Conservation (phyloP, 1,284 basidiomycete genomes). For the Ustilago esculenta region DNA sequence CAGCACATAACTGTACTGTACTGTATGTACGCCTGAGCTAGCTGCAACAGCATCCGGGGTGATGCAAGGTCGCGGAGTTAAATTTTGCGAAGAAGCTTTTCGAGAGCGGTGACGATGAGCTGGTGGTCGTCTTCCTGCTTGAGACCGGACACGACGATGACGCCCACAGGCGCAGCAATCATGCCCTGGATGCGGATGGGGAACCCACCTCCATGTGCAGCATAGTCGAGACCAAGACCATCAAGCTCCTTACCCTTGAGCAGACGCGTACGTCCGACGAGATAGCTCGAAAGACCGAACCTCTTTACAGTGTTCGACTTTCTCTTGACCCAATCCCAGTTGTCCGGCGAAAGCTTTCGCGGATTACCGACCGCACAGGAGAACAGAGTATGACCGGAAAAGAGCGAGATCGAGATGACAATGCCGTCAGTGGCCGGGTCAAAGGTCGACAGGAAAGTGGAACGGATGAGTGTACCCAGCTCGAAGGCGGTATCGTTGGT, state of each 20-base stretch:
- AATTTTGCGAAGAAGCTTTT: conserved; percentile 1
- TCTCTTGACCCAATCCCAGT: conserved; percentile 49
- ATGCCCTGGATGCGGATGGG: conserved; percentile 31
- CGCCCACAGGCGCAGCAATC: conserved; percentile 28
- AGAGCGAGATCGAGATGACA: conserved; percentile 45
- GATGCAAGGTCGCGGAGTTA: not conserved
- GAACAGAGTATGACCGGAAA: conserved; percentile 48
- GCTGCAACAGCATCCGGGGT: no score
- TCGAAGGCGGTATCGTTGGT: conserved; percentile 37
- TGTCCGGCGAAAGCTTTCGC: conserved; percentile 32
- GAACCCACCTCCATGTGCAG: conserved; percentile 52
- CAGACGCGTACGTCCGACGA: conserved; percentile 39
- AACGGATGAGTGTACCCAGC: conserved; percentile 37
- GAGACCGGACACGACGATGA: conserved; percentile 45
- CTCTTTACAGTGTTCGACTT: conserved; percentile 49
- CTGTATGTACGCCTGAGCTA: no score
- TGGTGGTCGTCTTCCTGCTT: conserved; percentile 49
- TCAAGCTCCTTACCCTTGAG: conserved; percentile 40
- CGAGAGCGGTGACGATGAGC: conserved; percentile 28
- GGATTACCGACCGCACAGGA: conserved; percentile 37
- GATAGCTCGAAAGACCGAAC: conserved; percentile 32
- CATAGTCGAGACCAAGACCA: conserved; percentile 45
- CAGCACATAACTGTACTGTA: no score
- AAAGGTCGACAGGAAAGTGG: conserved; percentile 16
- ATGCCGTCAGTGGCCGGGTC: conserved; percentile 28